Percentiles rank a stretch among this genome's conserved stretches.
phyloP scores from a whole-genome alignment of 768 basidiomycete species.

The Amanita phalloides region DNA sequence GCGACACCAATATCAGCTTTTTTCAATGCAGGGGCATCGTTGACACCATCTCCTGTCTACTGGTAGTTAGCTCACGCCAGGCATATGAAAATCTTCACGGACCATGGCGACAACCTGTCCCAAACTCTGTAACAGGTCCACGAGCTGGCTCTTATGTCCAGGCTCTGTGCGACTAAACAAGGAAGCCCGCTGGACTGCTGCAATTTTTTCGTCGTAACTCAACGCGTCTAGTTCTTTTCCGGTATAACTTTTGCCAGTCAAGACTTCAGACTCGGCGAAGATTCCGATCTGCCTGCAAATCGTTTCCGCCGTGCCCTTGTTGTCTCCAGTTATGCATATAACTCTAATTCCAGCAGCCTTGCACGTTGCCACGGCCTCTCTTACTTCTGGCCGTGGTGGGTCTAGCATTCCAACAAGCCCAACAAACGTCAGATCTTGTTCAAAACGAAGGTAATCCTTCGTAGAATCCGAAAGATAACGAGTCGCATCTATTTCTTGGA shows the following conservation, averaged over 20 bases:
- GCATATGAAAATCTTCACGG: constrained; percentile 6
- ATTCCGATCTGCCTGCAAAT: constrained; percentile 96
- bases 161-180: constrained; percentile 94
- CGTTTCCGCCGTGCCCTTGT: constrained; percentile 95
- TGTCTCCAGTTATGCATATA: constrained; percentile 96
- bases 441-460: constrained; percentile 81
- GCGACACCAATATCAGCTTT: constrained; percentile 98
- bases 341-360: constrained; percentile 90
- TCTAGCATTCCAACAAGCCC: constrained; percentile 97
- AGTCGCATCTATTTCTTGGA: constrained; percentile 60
- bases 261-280: constrained; percentile 75
- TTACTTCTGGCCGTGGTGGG: constrained; percentile 92
- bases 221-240: constrained; percentile 86
- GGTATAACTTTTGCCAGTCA: constrained; percentile 93
- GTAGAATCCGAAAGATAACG: constrained; percentile 77
- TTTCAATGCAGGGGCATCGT: constrained; percentile 94
- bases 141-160: constrained; percentile 87
- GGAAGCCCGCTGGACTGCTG: constrained; percentile 78
- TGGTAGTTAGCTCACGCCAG: neutral
- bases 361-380: constrained; percentile 80
- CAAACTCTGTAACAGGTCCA: constrained; percentile 85
- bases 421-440: constrained; percentile 87
- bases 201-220: constrained; percentile 67
- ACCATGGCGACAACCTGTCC: constrained; percentile 97
- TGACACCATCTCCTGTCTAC: constrained; percentile 94